Evolutionary conservation across 345 rosid genomes (phyloP).

Genomic region (Populus alba): DNA sequence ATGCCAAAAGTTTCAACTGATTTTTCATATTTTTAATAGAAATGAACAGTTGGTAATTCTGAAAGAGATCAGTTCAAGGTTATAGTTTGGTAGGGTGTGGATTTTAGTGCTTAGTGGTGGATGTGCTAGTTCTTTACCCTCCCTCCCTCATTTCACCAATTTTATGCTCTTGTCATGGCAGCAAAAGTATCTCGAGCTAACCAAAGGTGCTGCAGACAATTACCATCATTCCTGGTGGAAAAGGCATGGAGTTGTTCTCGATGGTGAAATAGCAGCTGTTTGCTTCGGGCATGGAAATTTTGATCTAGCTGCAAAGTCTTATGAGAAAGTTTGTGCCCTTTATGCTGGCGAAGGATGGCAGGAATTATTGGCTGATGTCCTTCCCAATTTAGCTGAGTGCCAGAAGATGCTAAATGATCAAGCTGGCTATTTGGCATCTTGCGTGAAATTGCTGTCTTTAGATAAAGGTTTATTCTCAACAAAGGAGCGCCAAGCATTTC

Average conservation of each 20-base stretch:
- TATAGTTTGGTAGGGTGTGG: too few species aligned
- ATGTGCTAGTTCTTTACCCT: too few species aligned
- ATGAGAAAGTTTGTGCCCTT: constrained; percentile 95
- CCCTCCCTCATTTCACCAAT: neutral
- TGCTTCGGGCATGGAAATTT: constrained; percentile 82
- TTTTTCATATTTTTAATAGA: neutral
- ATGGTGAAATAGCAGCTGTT: constrained; percentile 96
- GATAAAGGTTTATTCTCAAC: constrained; percentile 74
- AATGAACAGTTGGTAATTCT: neutral
- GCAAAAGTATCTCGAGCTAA: constrained; percentile 81
- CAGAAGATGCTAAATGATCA: constrained; percentile 88
- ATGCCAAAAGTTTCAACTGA: neutral
- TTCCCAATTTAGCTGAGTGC: constrained; percentile 92
- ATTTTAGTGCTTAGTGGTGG: too few species aligned
- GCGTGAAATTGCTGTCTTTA: constrained; percentile 84
- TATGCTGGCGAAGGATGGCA: constrained; percentile 99
- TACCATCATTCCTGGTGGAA: constrained; percentile 99
- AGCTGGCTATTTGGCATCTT: constrained; percentile 93
- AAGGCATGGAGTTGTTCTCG: constrained; percentile 96
- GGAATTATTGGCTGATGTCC: constrained; percentile 86
- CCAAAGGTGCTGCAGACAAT: constrained; percentile 96
- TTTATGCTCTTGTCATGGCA: constrained; percentile 41
- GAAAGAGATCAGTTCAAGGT: neutral
- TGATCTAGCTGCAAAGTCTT: constrained; percentile 94
- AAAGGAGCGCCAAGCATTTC: constrained; percentile 94